A percentile compares a stretch with the other conserved stretches of the same genome.
These are phyloP conservation scores for Phytophthora megakarya DNA, from an alignment of 352 stramenopile species.

Conservation along the genomic window DNA sequence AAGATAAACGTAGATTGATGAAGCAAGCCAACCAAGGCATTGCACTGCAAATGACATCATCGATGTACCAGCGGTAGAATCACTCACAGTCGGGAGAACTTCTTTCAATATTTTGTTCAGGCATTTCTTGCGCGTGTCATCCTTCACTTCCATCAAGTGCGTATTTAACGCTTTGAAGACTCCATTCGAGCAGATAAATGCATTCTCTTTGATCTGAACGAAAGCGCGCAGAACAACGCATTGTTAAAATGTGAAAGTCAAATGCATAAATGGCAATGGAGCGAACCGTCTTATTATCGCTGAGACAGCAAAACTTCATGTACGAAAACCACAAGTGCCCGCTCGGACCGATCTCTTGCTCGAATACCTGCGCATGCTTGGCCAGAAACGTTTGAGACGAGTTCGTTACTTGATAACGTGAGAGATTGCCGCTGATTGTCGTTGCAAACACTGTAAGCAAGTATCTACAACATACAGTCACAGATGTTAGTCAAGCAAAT, in stretches of 20 bases:
- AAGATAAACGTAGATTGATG: slow-evolving; percentile 57
- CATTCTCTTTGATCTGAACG: slow-evolving; percentile 69
- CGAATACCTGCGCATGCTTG: slow-evolving; percentile 47
- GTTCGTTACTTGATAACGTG: slow-evolving; percentile 72
- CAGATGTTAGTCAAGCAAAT: slow-evolving; percentile 11
- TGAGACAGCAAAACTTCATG: slow-evolving; percentile 70
- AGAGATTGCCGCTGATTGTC: slow-evolving; percentile 61
- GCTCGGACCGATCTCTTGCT: slow-evolving; percentile 59
- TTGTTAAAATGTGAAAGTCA: not conserved
- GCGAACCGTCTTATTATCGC: slow-evolving; percentile 75
- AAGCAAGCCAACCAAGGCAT: slow-evolving; percentile 51
- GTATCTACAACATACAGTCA: slow-evolving; percentile 46
- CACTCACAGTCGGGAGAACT: slow-evolving; percentile 60
- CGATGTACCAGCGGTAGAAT: slow-evolving; percentile 41
- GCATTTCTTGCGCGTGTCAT: slow-evolving; percentile 63
- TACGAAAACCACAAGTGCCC: slow-evolving; percentile 65
- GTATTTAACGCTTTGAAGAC: slow-evolving; percentile 50
- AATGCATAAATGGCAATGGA: not conserved
- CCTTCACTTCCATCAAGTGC: slow-evolving; percentile 45
- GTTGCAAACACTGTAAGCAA: slow-evolving; percentile 64
- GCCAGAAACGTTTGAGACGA: slow-evolving; percentile 58
- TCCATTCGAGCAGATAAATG: slow-evolving; percentile 50
- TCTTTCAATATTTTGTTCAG: slow-evolving; percentile 81
- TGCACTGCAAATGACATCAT: slow-evolving; percentile 62
- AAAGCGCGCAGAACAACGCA: not conserved